Conservation (phyloP, 768 basidiomycete genomes). For the Lactarius indigo region DNA sequence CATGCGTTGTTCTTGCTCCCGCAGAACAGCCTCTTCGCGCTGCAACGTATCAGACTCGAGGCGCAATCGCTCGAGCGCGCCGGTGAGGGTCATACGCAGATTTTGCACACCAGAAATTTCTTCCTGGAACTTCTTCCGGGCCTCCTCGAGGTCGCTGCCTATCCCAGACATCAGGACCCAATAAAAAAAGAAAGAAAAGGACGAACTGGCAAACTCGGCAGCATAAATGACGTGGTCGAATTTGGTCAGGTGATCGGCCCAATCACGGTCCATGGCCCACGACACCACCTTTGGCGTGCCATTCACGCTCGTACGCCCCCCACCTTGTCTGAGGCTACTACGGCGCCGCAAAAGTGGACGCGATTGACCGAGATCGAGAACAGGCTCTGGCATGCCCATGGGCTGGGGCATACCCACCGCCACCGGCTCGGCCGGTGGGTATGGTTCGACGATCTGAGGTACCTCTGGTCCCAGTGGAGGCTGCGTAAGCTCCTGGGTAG, state of each 20-base stretch:
- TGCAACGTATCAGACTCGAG: conserved; percentile 41
- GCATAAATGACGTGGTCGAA: conserved; percentile 40
- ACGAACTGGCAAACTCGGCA: conserved; percentile 40
- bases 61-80: conserved; percentile 38
- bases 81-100: conserved; percentile 51
- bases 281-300: conserved; percentile 65
- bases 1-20: conserved; percentile 41
- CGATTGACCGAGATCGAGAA: conserved; percentile 27
- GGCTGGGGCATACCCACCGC: conserved; percentile 10
- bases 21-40: conserved; percentile 40
- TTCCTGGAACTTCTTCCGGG: conserved; percentile 54
- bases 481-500: neutral
- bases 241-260: conserved; percentile 53
- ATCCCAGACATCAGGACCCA: conserved; percentile 2
- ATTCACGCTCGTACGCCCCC: conserved; percentile 39
- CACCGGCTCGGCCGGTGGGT: neutral
- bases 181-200: neutral
- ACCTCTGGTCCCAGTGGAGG: neutral
- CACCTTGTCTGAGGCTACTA: conserved; percentile 58
- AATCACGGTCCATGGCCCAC: conserved; percentile 69
- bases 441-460: conserved; percentile 5
- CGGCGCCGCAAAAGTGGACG: conserved; percentile 44
- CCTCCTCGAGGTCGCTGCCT: conserved; percentile 60
- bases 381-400: neutral
- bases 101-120: conserved; percentile 58